Evolutionary conservation across 306 rosid species (phyloP).

Genomic region (Rubus parviflorus): DNA sequence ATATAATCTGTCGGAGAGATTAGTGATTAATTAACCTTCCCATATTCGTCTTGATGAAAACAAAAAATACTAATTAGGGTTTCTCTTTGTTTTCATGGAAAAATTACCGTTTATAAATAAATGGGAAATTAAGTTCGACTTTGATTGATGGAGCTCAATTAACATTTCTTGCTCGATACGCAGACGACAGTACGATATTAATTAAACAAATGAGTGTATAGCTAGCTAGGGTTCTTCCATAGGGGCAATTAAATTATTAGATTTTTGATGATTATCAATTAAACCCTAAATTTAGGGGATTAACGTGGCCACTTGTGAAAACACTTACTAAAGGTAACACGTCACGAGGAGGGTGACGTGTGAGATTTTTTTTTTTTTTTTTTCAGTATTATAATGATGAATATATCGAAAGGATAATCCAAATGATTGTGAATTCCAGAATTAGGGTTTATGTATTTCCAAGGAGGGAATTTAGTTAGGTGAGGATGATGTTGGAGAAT

Average conservation of each 20-base stretch:
- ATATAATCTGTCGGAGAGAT: slow-evolving; percentile 10
- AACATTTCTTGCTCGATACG: slow-evolving; percentile 8
- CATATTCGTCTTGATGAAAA: not conserved
- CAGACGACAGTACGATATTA: not conserved
- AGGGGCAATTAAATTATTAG: not conserved
- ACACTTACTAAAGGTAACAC: slow-evolving; percentile 43
- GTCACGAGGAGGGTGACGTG: slow-evolving; percentile 62
- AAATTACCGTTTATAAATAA: not conserved
- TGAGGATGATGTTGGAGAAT: slow-evolving; percentile 75
- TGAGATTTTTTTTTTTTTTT: slow-evolving; percentile 26
- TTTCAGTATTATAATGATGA: slow-evolving; percentile 37
- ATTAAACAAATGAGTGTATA: not conserved
- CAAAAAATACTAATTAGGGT: not conserved
- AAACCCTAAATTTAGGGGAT: slow-evolving; percentile 60
- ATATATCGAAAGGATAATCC: slow-evolving; percentile 30
- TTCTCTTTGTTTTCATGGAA: not conserved
- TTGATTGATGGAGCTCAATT: not conserved
- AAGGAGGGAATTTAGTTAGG: slow-evolving; percentile 67
- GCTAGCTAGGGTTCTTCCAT: not conserved
- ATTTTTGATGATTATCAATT: not conserved
- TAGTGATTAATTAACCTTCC: slow-evolving; percentile 8
- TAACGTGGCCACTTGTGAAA: slow-evolving; percentile 36
- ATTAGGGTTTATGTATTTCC: slow-evolving; percentile 63
- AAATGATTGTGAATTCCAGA: slow-evolving; percentile 55
- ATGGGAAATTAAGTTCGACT: not conserved